These are phyloP conservation scores for Pichia sp. DNA, from an alignment of 1,139 yeast species.

Conservation along the genomic window DNA sequence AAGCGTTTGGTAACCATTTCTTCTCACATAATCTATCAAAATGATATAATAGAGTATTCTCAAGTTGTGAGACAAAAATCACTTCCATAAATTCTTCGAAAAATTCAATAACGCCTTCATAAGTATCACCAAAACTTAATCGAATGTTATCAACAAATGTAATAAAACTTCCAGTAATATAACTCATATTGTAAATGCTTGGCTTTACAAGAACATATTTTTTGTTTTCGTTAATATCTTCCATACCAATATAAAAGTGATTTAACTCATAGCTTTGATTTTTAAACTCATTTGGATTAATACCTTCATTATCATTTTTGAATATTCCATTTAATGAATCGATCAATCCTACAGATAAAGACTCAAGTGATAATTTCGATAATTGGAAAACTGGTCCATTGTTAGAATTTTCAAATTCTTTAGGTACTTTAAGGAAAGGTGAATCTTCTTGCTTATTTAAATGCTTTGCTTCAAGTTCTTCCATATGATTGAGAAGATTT, in stretches of 20 bases:
- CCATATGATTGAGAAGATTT: conserved; percentile 20
- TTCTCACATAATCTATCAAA: conserved; percentile 24
- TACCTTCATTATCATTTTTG: conserved; percentile 38
- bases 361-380: conserved; percentile 35
- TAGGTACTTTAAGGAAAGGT: conserved; percentile 22
- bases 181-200: conserved; percentile 75
- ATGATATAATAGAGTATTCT: conserved; percentile 42
- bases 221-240: conserved; percentile 37
- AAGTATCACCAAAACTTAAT: conserved; percentile 23
- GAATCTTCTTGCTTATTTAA: conserved; percentile 12
- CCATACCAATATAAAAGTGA: conserved; percentile 46
- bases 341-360: conserved; percentile 25
- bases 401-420: conserved; percentile 15
- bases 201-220: conserved; percentile 68
- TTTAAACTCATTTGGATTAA: conserved; percentile 6
- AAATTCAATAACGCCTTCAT: conserved; percentile 35
- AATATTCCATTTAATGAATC: conserved; percentile 48
- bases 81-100: conserved; percentile 58
- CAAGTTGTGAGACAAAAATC: conserved; percentile 59
- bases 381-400: conserved; percentile 40
- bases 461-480: conserved; percentile 16
- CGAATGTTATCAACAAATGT: conserved; percentile 47
- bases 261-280: conserved; percentile 7
- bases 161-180: conserved; percentile 56
- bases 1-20: conserved; percentile 28